Base-by-base conservation (phyloP, 768 basidiomycete genomes). In the Panellus pusillus region DNA sequence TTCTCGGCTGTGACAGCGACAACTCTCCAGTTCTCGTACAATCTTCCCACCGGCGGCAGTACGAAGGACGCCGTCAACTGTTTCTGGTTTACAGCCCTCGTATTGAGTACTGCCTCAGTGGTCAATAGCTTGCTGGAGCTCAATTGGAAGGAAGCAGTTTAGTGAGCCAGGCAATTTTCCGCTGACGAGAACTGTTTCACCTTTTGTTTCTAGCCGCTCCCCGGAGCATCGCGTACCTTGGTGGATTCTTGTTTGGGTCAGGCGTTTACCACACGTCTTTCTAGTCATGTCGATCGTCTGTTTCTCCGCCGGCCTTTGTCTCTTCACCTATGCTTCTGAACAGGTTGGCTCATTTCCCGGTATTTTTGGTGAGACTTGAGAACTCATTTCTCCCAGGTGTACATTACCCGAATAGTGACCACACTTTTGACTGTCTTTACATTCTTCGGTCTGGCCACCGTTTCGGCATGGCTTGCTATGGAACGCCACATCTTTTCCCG, bases 201-300 rank as follows among this genome's bases (percentile, higher is more conserved):
- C 27, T 46, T 47, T 27, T 43, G 27, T 43, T 13, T 35, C 20
- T 20, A 88, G 87, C 65, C 87, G 87, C 49, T 87, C 86, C 35
- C 87, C 87, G 18, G 82, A 84, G 8, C 81, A 89, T 67, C 82
- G 84, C 47, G 86, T 88, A 38, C 87, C 87, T 1, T 88, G 87
- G 87, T 89, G 87, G 86, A 85, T 89, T 40, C 70, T 88, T 50
- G 90, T 91, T 61, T 92, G 88, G 89, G 91, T 91, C 72, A 91
- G 90, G 65, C 76, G 89, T 31, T 89, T 87, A 6, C 89, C 89
- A 12, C 75, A 91, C 29, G 86, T 91, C 57, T 90, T 91, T 72
- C 80, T 91, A 41, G 89, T 91, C 54, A 76, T 91, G 66, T 89
- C 90, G 48, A 88, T 91, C 41, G 87, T 87, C 37, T 87, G 86